Evolutionary conservation across 768 basidiomycete species (phyloP).

Genomic region (Psilocybe subaeruginosa): DNA sequence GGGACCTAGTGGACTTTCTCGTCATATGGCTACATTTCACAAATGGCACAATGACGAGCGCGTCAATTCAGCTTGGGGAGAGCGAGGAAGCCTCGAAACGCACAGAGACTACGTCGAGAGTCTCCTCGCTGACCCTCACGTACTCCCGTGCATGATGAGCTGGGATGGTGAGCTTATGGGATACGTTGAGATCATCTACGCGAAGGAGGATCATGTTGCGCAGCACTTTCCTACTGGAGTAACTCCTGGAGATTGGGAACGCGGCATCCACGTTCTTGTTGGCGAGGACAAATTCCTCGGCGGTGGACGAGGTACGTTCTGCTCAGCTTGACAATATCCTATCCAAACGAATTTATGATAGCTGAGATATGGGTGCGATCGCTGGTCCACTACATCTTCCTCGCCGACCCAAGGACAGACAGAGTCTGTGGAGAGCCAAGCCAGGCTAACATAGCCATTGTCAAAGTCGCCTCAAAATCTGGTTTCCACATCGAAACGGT

Average conservation of each 20-base stretch:
- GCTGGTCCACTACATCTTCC: conserved; percentile 45
- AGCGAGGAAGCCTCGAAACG: conserved; percentile 44
- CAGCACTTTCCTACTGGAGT: conserved; percentile 29
- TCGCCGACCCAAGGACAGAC: conserved; percentile 43
- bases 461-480: conserved; percentile 21
- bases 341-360: conserved; percentile 13
- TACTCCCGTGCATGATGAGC: conserved; percentile 44
- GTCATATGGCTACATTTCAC: conserved; percentile 47
- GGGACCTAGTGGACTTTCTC: conserved; percentile 19
- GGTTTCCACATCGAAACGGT: conserved; percentile 31
- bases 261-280: conserved; percentile 46
- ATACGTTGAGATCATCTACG: conserved; percentile 47
- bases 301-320: conserved; percentile 38
- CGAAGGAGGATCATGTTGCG: conserved; percentile 43
- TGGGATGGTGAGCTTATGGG: conserved; percentile 51
- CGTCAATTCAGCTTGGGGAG: conserved; percentile 48
- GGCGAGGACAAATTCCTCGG: conserved; percentile 52
- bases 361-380: conserved; percentile 38
- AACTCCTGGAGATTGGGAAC: conserved; percentile 30
- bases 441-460: conserved; percentile 29
- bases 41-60: conserved; percentile 54
- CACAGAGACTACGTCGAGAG: conserved; percentile 43
- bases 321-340: background rate
- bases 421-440: conserved; percentile 47
- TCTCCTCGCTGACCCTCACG: conserved; percentile 38